A percentile compares a stretch with the other conserved stretches of the same genome.
These are phyloP conservation scores for Fraxinus angustifolia DNA, from an alignment of 305 asterid genomes.

Conservation along the genomic window DNA sequence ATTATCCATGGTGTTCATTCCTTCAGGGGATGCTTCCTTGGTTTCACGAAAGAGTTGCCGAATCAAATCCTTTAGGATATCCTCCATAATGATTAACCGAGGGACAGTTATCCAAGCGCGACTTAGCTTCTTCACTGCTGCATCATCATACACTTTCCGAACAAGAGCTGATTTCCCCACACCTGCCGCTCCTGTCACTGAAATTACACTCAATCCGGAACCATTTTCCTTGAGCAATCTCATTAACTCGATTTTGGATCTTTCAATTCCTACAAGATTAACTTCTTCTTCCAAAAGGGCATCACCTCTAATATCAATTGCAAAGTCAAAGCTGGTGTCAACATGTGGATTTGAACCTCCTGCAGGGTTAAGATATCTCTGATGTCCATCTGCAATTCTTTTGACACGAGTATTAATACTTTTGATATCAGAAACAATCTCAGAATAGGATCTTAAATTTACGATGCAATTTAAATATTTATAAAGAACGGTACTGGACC, in stretches of 20 bases:
- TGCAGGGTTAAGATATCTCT: neutral
- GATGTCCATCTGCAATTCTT: conserved; percentile 12
- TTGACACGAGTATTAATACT: neutral
- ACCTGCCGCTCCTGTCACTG: conserved; percentile 34
- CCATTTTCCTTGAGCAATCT: neutral
- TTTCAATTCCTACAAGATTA: neutral
- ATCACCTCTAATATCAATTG: conserved; percentile 6
- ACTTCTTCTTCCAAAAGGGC: conserved; percentile 10
- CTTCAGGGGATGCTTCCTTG: conserved; percentile 11
- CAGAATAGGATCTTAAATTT: neutral
- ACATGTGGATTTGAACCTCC: neutral
- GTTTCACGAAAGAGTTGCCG: neutral
- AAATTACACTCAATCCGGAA: conserved; percentile 10
- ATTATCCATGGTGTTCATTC: conserved; percentile 8
- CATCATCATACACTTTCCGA: conserved; percentile 19
- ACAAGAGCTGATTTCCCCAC: conserved; percentile 34
- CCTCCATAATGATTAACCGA: neutral
- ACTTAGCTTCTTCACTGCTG: neutral
- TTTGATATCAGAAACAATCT: neutral
- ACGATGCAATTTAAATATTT: neutral
- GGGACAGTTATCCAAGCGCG: conserved; percentile 23
- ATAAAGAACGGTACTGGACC: neutral
- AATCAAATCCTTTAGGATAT: conserved; percentile 11
- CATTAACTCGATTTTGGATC: neutral
- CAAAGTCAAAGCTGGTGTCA: neutral